Evolutionary conservation across 208 protist species (phyloP), one percentile per base, ranked within the genome.

Genomic region (Crithidia sp.): DNA sequence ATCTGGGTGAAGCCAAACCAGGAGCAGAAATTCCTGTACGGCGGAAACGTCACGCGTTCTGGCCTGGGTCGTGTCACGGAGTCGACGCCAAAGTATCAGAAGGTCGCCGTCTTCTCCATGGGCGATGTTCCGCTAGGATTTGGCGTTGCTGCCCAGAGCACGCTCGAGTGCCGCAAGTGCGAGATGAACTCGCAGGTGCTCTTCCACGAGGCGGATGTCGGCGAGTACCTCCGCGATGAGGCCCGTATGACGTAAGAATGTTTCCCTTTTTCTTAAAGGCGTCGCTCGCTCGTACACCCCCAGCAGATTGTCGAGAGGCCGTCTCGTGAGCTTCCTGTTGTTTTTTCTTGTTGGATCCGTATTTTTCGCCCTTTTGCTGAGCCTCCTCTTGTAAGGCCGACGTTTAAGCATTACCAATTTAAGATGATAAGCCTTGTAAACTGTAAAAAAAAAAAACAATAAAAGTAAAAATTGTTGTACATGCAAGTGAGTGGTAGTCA

Each of bases 1-100:
- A 95, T 99, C 4, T 99, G 99, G 98, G 93, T 99, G 41, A 99
- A 99, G 81, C 98, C 98, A n/a, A 93, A 92, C 45, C 96, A 99
- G 53, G 99, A 99, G 84, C 95, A 99, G 76, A 98, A 96, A 55
- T 99, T 99, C 82, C 71, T 99, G 36, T 99, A 99, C 82, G 99
- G 99, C 10, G 98, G 99, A 68, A 96, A 99, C 81, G 91, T 99
- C 53, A 92, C 98, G 17, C 99, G 99, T 68, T 88, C 94, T 19
- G 98, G 98, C 19, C 86, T 99, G 2, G 98, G 98, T 16, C 88
- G 98, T 50, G 99, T 99, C 55, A 99, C 99, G 28, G 99, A 99
- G 75, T 87, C 97, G 62, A 99, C 98, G 5, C 97, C 97, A 7
- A 92, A 98, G 84, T 97, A 99, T 75, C 97, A 99, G 72, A 98